These are phyloP conservation scores for Iberis pinnata DNA, from an alignment of 345 rosid species.

Conservation along the genomic window DNA sequence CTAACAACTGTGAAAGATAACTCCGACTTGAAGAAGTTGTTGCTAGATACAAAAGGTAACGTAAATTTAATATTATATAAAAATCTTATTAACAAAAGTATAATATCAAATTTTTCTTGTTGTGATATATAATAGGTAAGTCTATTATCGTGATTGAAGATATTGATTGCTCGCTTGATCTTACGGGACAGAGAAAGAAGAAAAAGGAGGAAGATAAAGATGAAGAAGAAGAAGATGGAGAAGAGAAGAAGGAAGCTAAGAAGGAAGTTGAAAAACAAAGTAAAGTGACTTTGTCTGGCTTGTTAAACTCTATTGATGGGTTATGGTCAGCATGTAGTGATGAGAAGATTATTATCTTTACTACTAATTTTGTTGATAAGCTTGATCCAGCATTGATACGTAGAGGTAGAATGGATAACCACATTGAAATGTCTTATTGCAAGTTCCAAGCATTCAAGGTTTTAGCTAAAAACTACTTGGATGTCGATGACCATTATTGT, in stretches of 20 bases:
- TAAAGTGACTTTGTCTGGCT: conserved; percentile 43
- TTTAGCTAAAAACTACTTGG: conserved; percentile 39
- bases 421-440: conserved; percentile 43
- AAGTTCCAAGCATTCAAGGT: conserved; percentile 40
- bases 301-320: conserved; percentile 46
- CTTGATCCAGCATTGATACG: conserved; percentile 44
- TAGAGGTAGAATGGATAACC: conserved; percentile 48
- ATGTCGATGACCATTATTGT: conserved; percentile 25
- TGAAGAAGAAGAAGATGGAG: no score
- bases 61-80: no score
- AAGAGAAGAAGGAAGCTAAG: conserved; percentile 11
- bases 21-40: conserved; percentile 37
- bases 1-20: conserved; percentile 50
- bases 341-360: conserved; percentile 42
- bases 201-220: conserved; percentile 12
- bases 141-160: conserved; percentile 67
- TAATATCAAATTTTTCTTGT: no score
- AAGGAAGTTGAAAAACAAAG: conserved; percentile 24
- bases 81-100: no score
- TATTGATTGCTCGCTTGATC: conserved; percentile 26
- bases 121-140: no score
- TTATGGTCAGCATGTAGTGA: conserved; percentile 47
- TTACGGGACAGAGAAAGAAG: conserved; percentile 25
- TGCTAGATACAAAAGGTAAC: conserved; percentile 43
- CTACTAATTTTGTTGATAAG: conserved; percentile 38